Percentiles rank a stretch among this genome's conserved stretches.
Evolutionary conservation across 768 basidiomycete genomes (phyloP).

Genomic region (Leccinum olivaceopallidum): DNA sequence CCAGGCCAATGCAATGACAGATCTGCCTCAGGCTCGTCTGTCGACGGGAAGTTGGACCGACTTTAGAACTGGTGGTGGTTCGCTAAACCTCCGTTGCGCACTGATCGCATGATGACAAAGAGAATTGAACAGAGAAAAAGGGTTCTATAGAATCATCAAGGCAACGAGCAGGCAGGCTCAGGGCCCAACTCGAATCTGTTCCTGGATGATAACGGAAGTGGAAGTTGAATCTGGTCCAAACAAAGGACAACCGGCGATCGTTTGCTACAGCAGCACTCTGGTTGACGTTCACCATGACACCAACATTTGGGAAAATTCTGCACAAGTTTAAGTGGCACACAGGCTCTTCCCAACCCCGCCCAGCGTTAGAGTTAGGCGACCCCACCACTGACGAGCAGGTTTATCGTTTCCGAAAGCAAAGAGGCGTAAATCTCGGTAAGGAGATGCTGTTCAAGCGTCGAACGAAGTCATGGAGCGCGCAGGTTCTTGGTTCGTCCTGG

Average conservation of each 20-base stretch:
- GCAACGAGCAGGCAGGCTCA: not conserved
- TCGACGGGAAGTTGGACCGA: conserved; percentile 6
- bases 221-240: conserved; percentile 13
- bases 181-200: too few species aligned
- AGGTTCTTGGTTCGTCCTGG: conserved; percentile 82
- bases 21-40: not conserved
- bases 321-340: conserved; percentile 16
- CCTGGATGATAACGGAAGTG: not conserved
- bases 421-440: conserved; percentile 80
- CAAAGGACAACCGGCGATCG: conserved; percentile 2
- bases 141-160: not conserved
- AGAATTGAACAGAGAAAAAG: not conserved
- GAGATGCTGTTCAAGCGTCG: conserved; percentile 2
- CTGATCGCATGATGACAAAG: conserved; percentile 5
- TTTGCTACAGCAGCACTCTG: too few species aligned
- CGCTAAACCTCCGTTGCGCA: not conserved
- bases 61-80: conserved; percentile 6
- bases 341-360: conserved; percentile 1
- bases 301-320: conserved; percentile 14
- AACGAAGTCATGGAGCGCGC: conserved; percentile 11
- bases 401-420: conserved; percentile 67
- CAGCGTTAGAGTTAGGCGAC: conserved; percentile 11
- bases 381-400: conserved; percentile 23
- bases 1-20: not conserved
- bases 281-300: conserved; percentile 10